These are phyloP conservation scores for Monascus ruber DNA, from an alignment of 2,329 filamentous ascomycete species.

Conservation along the genomic window DNA sequence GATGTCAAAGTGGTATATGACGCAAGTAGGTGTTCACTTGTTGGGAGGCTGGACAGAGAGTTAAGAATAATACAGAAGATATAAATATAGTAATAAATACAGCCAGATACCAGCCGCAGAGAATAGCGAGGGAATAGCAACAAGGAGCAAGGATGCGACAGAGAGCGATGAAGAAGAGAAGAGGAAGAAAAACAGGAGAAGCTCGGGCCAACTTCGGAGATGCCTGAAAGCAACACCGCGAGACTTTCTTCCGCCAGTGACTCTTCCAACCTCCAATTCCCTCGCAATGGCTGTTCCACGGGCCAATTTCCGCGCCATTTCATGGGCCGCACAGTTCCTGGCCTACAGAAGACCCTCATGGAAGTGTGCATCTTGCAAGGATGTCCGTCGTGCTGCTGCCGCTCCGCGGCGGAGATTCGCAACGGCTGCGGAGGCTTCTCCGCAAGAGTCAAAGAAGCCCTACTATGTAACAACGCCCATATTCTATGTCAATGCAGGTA, in stretches of 20 bases:
- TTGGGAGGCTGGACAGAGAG: not conserved
- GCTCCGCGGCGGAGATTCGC: constrained; percentile 18
- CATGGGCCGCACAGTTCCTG: constrained; percentile 18
- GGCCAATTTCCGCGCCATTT: constrained; percentile 18
- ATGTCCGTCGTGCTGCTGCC: constrained; percentile 7
- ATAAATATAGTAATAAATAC: too few species aligned
- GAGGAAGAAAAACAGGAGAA: constrained; percentile 7
- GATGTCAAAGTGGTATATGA: constrained; percentile 2
- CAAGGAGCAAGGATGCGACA: not conserved
- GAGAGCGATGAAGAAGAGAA: not conserved
- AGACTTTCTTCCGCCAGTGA: constrained; percentile 4
- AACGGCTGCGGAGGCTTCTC: constrained; percentile 11
- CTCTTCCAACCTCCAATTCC: constrained; percentile 1
- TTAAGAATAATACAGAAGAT: not conserved
- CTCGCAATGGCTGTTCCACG: constrained; percentile 17
- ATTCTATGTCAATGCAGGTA: constrained; percentile 96
- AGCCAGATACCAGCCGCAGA: too few species aligned
- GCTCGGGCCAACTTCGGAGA: constrained; percentile 26
- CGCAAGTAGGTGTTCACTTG: not conserved
- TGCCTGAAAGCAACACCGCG: constrained; percentile 11
- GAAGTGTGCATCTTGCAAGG: constrained; percentile 19
- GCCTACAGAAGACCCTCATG: constrained; percentile 13
- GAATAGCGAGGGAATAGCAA: not conserved
- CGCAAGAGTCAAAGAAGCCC: constrained; percentile 49
- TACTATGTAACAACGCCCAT: constrained; percentile 96